These are phyloP conservation scores for Paracamarosporium sp. DNA, from an alignment of 2,329 filamentous ascomycete species.

Conservation along the genomic window DNA sequence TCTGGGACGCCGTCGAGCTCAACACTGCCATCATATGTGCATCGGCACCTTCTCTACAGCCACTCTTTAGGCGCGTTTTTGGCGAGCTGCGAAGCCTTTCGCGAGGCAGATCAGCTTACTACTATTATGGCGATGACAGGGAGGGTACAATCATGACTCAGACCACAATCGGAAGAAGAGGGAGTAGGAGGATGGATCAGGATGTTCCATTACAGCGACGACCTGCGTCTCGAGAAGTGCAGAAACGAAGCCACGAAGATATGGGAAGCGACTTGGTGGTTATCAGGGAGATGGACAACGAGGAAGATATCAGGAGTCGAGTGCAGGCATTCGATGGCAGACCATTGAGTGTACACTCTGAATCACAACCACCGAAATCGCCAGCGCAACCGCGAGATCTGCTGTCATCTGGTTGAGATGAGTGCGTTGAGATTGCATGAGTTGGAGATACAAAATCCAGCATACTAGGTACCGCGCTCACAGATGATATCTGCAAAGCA, in stretches of 20 bases:
- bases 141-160: constrained; percentile 7
- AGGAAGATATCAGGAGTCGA: constrained; percentile 13
- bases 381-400: constrained; percentile 15
- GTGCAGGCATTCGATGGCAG: constrained; percentile 10
- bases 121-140: constrained; percentile 22
- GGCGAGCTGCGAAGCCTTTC: constrained; percentile 14
- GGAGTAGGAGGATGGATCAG: not conserved
- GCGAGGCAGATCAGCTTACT: constrained; percentile 16
- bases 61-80: constrained; percentile 24
- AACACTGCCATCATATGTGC: constrained; percentile 35
- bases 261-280: constrained; percentile 9
- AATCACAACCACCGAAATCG: constrained; percentile 18
- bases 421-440: not conserved
- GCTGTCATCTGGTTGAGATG: constrained; percentile 15
- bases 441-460: not conserved
- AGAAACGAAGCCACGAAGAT: not conserved
- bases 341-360: constrained; percentile 1
- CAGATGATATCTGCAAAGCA: too few relatives aligned
- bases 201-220: constrained; percentile 5
- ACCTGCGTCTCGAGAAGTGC: constrained; percentile 8
- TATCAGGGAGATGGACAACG: constrained; percentile 9
- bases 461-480: too few relatives aligned
- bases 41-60: constrained; percentile 30
- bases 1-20: constrained; percentile 34
- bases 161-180: constrained; percentile 8